These are phyloP conservation scores for Dactylonectria macrodidyma DNA, from an alignment of 2,329 filamentous ascomycete genomes.

Conservation along the genomic window DNA sequence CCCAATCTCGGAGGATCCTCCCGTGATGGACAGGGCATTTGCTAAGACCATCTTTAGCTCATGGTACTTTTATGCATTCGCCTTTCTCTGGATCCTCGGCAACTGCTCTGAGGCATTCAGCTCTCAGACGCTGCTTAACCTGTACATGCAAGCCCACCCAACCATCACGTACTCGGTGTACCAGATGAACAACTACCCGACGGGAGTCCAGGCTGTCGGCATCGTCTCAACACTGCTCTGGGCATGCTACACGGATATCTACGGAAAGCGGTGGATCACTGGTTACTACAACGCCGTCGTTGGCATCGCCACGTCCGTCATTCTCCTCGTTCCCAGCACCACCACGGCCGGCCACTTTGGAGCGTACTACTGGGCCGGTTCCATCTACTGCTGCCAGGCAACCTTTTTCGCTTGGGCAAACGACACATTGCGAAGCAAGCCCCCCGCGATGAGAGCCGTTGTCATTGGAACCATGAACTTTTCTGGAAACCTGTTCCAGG, in stretches of 20 bases:
- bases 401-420: constrained; percentile 67
- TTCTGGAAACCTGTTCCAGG: constrained; percentile 29
- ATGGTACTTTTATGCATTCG: constrained; percentile 47
- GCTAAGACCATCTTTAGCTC: constrained; percentile 40
- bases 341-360: constrained; percentile 62
- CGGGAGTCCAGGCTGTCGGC: constrained; percentile 26
- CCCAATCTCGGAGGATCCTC: constrained; percentile 17
- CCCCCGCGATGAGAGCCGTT: constrained; percentile 47
- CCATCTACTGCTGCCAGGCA: constrained; percentile 33
- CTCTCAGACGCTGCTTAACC: constrained; percentile 38
- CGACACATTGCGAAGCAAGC: constrained; percentile 63
- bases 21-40: constrained; percentile 27
- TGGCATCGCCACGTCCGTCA: constrained; percentile 20
- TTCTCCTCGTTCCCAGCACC: constrained; percentile 32
- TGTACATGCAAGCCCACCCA: constrained; percentile 28
- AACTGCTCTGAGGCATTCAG: constrained; percentile 55
- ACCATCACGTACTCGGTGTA: constrained; percentile 22
- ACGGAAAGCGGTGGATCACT: constrained; percentile 46
- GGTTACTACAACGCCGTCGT: constrained; percentile 31
- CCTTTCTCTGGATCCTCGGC: constrained; percentile 53
- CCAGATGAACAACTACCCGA: constrained; percentile 34
- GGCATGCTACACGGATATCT: constrained; percentile 41
- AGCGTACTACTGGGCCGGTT: constrained; percentile 31
- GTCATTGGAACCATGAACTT: constrained; percentile 49
- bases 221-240: constrained; percentile 29